phyloP scores from a whole-genome alignment of 306 rosid genomes.

The Cyamopsis tetragonoloba region DNA sequence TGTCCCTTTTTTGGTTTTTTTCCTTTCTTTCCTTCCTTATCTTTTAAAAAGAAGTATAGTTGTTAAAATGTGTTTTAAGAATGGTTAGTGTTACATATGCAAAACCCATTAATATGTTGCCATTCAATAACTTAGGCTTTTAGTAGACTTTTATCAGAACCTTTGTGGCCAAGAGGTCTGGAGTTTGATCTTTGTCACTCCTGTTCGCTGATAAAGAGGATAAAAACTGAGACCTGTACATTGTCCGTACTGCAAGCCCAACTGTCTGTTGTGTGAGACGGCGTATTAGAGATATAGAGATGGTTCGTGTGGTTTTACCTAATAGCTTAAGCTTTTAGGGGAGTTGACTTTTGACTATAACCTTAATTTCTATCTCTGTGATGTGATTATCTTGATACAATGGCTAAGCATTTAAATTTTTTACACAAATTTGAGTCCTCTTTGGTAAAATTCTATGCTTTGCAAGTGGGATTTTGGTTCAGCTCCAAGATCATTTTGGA shows the following conservation, averaged over 20 bases:
- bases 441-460: neutral
- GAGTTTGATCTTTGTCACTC: neutral
- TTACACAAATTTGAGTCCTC: neutral
- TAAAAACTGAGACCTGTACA: neutral
- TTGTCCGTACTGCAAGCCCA: neutral
- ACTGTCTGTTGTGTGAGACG: neutral
- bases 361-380: neutral
- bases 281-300: neutral
- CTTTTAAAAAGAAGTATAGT: neutral
- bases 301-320: neutral
- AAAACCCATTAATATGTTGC: neutral
- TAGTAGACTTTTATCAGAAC: neutral
- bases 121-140: neutral
- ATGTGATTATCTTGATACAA: neutral
- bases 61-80: neutral
- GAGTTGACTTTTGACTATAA: neutral
- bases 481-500: constrained; percentile 13
- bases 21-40: neutral
- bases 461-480: neutral
- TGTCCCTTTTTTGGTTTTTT: neutral
- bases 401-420: neutral
- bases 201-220: neutral
- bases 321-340: neutral
- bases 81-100: neutral
- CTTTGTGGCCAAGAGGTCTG: neutral